phyloP scores from a whole-genome alignment of 495 filamentous ascomycete genomes.

The Penicillium paxilli region DNA sequence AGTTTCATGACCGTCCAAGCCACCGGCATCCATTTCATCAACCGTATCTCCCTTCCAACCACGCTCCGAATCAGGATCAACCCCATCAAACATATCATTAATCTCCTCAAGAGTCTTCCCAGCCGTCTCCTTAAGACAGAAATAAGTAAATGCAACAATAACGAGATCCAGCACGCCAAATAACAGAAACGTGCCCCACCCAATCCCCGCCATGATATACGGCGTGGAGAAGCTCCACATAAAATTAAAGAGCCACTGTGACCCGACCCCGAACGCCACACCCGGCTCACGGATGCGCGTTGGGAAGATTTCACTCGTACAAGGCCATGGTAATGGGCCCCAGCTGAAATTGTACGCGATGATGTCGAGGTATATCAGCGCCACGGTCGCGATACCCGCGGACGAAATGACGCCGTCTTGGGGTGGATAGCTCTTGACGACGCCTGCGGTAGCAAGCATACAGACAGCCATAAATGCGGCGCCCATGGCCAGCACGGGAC shows the following conservation, averaged over 20 bases:
- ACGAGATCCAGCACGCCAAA: slow-evolving; percentile 42
- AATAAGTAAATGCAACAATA: slow-evolving; percentile 41
- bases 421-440: slow-evolving; percentile 52
- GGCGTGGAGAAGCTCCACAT: slow-evolving; percentile 53
- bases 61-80: slow-evolving; percentile 15
- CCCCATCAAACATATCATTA: slow-evolving; percentile 54
- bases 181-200: slow-evolving; percentile 53
- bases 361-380: slow-evolving; percentile 52
- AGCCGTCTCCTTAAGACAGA: slow-evolving; percentile 61
- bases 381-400: slow-evolving; percentile 43
- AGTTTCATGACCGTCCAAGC: neutral
- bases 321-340: slow-evolving; percentile 41
- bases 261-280: slow-evolving; percentile 45
- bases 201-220: slow-evolving; percentile 48
- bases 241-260: slow-evolving; percentile 57
- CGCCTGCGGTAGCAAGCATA: slow-evolving; percentile 56
- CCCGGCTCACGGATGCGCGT: slow-evolving; percentile 51
- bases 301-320: slow-evolving; percentile 47
- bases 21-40: slow-evolving; percentile 2
- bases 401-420: slow-evolving; percentile 36
- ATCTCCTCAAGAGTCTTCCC: slow-evolving; percentile 77
- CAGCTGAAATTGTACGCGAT: slow-evolving; percentile 46
- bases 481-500: slow-evolving; percentile 51
- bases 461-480: slow-evolving; percentile 51
- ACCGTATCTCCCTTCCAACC: slow-evolving; percentile 15